These are phyloP conservation scores for Globisporangium uncinulatum DNA, from an alignment of 352 stramenopile species.

Conservation along the genomic window DNA sequence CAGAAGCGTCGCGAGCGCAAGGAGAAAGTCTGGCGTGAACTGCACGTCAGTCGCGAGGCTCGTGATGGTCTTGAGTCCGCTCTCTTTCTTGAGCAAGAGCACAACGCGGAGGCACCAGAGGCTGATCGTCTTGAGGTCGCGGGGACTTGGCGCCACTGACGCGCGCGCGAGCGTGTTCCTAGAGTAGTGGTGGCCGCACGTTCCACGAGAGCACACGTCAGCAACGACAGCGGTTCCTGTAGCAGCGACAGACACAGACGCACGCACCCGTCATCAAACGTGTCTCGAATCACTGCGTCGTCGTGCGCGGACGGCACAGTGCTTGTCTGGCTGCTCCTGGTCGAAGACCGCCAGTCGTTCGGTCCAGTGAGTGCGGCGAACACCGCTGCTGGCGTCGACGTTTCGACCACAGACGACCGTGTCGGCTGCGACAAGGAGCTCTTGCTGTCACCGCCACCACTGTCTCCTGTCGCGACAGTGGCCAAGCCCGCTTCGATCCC, in stretches of 20 bases:
- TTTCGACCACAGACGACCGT: not conserved
- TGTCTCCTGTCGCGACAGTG: slow-evolving; percentile 13
- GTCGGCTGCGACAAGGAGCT: not conserved
- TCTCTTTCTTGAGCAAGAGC: slow-evolving; percentile 75
- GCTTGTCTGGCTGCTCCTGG: slow-evolving; percentile 8
- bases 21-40: slow-evolving; percentile 63
- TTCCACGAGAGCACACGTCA: not conserved
- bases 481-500: slow-evolving; percentile 27
- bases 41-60: slow-evolving; percentile 33
- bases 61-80: slow-evolving; percentile 48
- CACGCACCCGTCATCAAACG: slow-evolving; percentile 38
- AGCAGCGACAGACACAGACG: not conserved
- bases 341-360: not conserved
- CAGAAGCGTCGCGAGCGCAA: slow-evolving; percentile 51
- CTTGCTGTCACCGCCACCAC: not conserved
- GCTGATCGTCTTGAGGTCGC: slow-evolving; percentile 32
- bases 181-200: not conserved
- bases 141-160: not conserved
- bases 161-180: not conserved
- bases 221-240: not conserved
- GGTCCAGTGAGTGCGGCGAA: slow-evolving; percentile 5
- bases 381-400: not conserved
- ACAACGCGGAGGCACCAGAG: slow-evolving; percentile 74
- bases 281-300: slow-evolving; percentile 8
- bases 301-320: not conserved